These are phyloP conservation scores for Vigna unguiculata DNA, from an alignment of 306 rosid genomes.

Conservation along the genomic window DNA sequence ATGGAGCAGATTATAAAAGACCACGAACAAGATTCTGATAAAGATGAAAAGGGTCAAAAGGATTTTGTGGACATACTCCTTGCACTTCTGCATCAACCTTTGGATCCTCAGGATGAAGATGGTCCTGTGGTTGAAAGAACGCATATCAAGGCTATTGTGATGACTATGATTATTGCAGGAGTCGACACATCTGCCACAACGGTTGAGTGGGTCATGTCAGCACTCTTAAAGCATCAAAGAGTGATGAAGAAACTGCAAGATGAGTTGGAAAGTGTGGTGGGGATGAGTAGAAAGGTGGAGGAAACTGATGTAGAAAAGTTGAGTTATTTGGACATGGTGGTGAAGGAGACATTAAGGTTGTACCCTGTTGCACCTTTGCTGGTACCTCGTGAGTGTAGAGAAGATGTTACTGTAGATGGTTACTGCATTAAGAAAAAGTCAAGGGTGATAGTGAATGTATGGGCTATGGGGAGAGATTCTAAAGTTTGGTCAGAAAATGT, in stretches of 20 bases:
- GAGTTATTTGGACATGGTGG: slow-evolving; percentile 47
- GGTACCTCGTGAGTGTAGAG: slow-evolving; percentile 41
- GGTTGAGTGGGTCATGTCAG: slow-evolving; percentile 55
- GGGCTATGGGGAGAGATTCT: slow-evolving; percentile 55
- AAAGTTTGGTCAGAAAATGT: slow-evolving; percentile 51
- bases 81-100: slow-evolving; percentile 39
- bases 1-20: slow-evolving; percentile 48
- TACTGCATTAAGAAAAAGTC: slow-evolving; percentile 47
- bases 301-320: slow-evolving; percentile 49
- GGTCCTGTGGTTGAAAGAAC: slow-evolving; percentile 35
- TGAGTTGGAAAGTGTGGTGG: slow-evolving; percentile 46
- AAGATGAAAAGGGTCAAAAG: slow-evolving; percentile 7
- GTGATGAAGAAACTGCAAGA: slow-evolving; percentile 55
- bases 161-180: slow-evolving; percentile 46
- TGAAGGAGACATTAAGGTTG: slow-evolving; percentile 55
- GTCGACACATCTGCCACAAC: slow-evolving; percentile 35
- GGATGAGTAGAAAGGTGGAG: slow-evolving; percentile 47
- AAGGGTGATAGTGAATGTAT: slow-evolving; percentile 44
- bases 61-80: slow-evolving; percentile 48
- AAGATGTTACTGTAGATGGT: slow-evolving; percentile 49
- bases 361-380: slow-evolving; percentile 47
- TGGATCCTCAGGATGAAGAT: slow-evolving; percentile 44
- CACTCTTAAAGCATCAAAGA: slow-evolving; percentile 51
- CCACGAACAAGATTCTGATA: slow-evolving; percentile 32
- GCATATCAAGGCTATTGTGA: slow-evolving; percentile 49